These are phyloP conservation scores for Fraxinus nigra DNA, from an alignment of 305 asterid species.

Conservation along the genomic window DNA sequence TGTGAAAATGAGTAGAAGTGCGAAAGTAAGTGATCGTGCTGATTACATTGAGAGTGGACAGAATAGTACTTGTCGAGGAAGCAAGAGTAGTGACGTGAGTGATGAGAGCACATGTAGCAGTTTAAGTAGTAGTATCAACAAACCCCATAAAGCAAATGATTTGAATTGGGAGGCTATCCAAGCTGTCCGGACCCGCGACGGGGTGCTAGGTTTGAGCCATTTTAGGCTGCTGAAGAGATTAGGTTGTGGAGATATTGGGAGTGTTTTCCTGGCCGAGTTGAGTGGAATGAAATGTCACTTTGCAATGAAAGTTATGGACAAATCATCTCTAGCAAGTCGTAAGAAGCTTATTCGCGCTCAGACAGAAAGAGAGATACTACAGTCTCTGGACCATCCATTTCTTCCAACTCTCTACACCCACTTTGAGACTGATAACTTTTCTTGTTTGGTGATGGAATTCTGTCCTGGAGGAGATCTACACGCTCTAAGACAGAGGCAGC, in stretches of 20 bases:
- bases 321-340: constrained; percentile 66
- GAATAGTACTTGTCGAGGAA: constrained; percentile 63
- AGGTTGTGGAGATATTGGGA: constrained; percentile 87
- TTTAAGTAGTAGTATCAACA: constrained; percentile 63
- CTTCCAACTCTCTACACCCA: constrained; percentile 72
- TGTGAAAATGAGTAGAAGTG: constrained; percentile 51
- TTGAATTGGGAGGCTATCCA: constrained; percentile 73
- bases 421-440: constrained; percentile 75
- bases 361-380: constrained; percentile 73
- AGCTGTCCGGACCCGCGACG: constrained; percentile 57
- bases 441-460: constrained; percentile 82
- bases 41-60: constrained; percentile 57
- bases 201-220: constrained; percentile 64
- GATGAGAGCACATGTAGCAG: constrained; percentile 74
- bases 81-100: constrained; percentile 69
- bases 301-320: constrained; percentile 87
- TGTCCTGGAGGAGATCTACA: constrained; percentile 89
- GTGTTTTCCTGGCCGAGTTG: constrained; percentile 76
- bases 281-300: constrained; percentile 66
- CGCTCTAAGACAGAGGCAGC: constrained; percentile 69
- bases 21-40: constrained; percentile 40
- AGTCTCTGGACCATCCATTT: constrained; percentile 76
- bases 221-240: constrained; percentile 68
- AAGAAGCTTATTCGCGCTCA: constrained; percentile 87
- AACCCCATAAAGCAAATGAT: constrained; percentile 76